Evolutionary conservation across 2,329 filamentous ascomycete genomes (phyloP).

Genomic region (Monosporascus sp.): DNA sequence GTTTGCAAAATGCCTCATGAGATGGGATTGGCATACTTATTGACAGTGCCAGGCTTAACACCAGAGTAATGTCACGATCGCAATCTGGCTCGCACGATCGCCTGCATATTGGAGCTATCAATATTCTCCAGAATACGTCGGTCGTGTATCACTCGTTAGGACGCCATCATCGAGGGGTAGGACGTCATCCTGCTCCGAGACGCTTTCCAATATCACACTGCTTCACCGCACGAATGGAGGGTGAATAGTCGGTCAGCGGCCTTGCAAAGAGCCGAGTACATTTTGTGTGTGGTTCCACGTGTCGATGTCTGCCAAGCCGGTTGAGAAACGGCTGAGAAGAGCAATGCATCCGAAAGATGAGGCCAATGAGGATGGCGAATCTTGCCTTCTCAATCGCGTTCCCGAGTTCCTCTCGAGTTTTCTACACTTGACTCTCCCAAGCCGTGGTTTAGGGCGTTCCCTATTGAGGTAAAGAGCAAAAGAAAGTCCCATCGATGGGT

Average conservation of each 20-base stretch:
- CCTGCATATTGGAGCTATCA: neutral
- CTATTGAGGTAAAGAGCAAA: no score
- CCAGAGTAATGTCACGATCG: neutral
- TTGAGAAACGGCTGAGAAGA: neutral
- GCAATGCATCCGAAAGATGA: neutral
- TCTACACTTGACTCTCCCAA: no score
- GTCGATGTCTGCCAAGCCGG: neutral
- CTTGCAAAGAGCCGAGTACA: neutral
- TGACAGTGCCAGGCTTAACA: neutral
- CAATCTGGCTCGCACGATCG: neutral
- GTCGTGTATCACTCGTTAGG: no score
- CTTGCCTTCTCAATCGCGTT: no score
- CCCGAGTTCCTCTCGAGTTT: no score
- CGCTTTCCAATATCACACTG: neutral
- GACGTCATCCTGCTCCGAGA: neutral
- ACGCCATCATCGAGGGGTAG: neutral
- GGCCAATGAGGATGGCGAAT: constrained; percentile 8
- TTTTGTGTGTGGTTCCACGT: constrained; percentile 1
- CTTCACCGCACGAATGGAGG: neutral
- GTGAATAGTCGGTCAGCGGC: neutral
- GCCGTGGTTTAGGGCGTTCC: no score
- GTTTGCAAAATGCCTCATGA: neutral
- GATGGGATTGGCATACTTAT: neutral
- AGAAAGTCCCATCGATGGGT: no score
- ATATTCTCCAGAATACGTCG: neutral